phyloP scores from a whole-genome alignment of 129 eudicot species.

The Centrapalus pauciflorus region DNA sequence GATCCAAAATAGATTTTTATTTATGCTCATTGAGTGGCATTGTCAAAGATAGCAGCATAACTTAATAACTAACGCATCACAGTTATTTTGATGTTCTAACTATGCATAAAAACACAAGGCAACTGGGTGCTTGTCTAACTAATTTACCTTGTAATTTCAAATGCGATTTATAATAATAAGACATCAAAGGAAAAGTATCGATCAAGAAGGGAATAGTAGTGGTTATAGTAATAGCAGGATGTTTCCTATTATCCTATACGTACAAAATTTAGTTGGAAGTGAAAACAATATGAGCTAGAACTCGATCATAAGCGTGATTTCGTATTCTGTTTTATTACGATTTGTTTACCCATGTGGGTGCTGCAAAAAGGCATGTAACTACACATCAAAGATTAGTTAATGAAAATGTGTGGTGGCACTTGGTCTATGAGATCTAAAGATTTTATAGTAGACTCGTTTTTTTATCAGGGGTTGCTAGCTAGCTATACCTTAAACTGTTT shows the following conservation, averaged over 20 bases:
- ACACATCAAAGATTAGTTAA: background rate
- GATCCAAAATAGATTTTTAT: background rate
- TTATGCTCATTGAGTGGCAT: background rate
- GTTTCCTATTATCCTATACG: background rate
- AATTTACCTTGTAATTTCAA: background rate
- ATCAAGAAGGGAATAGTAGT: background rate
- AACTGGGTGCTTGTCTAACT: background rate
- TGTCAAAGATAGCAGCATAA: background rate
- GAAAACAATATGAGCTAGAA: background rate
- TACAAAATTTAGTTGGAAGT: background rate
- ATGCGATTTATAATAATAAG: background rate
- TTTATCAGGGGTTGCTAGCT: background rate
- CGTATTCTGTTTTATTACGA: background rate
- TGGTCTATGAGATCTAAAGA: background rate
- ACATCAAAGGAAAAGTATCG: background rate
- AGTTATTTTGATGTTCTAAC: background rate
- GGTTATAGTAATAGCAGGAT: background rate
- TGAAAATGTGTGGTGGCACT: background rate
- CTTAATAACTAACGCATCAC: background rate
- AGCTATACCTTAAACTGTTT: background rate
- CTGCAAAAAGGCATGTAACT: background rate
- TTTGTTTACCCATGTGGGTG: background rate
- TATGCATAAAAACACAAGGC: background rate
- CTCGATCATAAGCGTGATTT: background rate
- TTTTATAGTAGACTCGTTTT: background rate